Evolutionary conservation across 2,329 filamentous ascomycete genomes (phyloP), one percentile per base, ranked within the genome.

Genomic region (Peltaster fructicola): DNA sequence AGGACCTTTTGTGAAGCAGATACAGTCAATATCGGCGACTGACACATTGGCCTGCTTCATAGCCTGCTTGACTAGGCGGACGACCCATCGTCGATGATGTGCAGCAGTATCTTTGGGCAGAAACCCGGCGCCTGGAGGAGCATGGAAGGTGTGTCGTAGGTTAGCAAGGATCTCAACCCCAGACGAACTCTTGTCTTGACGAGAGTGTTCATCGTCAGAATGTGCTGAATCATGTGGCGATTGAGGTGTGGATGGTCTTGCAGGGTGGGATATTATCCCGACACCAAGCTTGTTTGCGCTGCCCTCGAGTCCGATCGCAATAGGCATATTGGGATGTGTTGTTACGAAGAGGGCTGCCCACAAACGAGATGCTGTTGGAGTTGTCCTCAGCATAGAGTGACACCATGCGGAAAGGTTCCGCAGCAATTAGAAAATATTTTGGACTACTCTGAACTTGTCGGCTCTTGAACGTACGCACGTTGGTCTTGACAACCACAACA

Each of bases 211-310:
- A 30, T 45, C 41, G 30, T 46, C 39, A 8, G 40, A 42, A 27
- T 45, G 40, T 6, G 43, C 41, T 26, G 41, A 47, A 30, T 51
- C 46, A 35, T 47, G 47, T 11, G 42, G 43, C 19, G 40, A 46
- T 7, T 34, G 37, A 13, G 43, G 43, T 10, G 26, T 26, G 15
- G 29, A 28, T 14, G 21, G 8, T 30, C 45, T 6, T 56, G 45
- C 41, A 3, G 71, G 63, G 58, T 95, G 88, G 13, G 71, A 67
- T 50, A 98, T 92, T 30, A 98, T 62, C 44, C 88, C 88, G 30
- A 95, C 75, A 38, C 85, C 88, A 25, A 98, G 71, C 56, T 98
- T 98, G 63, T 98, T 98, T 54, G 88, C 88, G 29, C 81, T 92
- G 51, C 88, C 85, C 61, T 98, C 88, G 48, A 80, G 64, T 12